Evolutionary conservation across 768 basidiomycete genomes (phyloP), one percentile per base, ranked within the genome.

Genomic region (Leucosporidium yakuticum): DNA sequence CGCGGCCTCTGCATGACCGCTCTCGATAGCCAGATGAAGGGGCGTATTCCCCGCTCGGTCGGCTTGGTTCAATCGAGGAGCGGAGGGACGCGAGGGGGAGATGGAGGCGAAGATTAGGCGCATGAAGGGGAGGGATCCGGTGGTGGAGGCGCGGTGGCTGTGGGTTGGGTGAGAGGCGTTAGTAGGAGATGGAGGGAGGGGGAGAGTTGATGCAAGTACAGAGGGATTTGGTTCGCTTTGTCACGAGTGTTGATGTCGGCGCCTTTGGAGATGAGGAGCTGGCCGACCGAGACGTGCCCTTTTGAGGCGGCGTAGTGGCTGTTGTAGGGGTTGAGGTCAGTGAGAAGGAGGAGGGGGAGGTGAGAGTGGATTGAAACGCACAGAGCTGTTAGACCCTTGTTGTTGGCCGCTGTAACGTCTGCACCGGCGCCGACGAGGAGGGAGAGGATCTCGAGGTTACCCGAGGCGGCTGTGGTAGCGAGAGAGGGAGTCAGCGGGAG

Each of bases 291-390:
- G 69, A 91, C 84, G 54, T 86, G 88, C 64, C 91, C 88, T 78
- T 93, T 94, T 36, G 91, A 95, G 55, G 91, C 92, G 34, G 91
- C 91, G 76, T 95, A 95, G 79, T 94, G 91, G 74, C 91, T 95
- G 65, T 8, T 49, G 54, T 55, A 25, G 36, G 21, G 31, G 55
- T 6, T 11, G 11, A 32, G 21, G 31, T 2, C 6, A 5, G 29
- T 11, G 19, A 14, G 27, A 0, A 20, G 3, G 7, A 32, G 54
- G 29, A 27, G 7, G 29, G 6, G 19, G 29, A 32, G 14, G 48
- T 34, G 36, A 20, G 62, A 56, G 50, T 8, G 39, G 14, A 8
- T 8, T 9, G 60, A 29, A 23, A 79, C 88, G 77, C 78, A 93
- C 91, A 96, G 77, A 48, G 92, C 84, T 4, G 88, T 90, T 32